Evolutionary conservation across 192 early-diverging fungal genomes (phyloP), one percentile per base, ranked within the genome.

Genomic region (Phycomyces nitens): DNA sequence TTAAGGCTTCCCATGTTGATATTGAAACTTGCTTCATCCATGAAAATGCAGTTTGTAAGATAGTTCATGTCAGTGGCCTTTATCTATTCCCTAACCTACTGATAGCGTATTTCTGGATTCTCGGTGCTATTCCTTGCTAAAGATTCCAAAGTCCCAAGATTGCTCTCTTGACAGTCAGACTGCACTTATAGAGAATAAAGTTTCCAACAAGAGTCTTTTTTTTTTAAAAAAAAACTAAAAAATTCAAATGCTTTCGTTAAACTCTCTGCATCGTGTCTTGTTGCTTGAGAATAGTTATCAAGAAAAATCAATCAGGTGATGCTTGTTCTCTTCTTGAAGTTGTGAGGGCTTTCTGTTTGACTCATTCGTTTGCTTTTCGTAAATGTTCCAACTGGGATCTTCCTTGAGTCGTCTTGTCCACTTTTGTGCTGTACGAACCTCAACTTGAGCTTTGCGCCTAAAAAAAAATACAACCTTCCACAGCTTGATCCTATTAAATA

Each of bases 11-110:
- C 41, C 60, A 73, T 68, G 24, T 73, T 66, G 60, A 73, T 59
- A 39, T 68, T 73, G 62, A 73, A 73, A 21, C 61, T 62, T 24
- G 66, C 57, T 56, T 73, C 72, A 56, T 73, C 66, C 23, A 68
- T 58, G 60, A 65, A 68, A 27, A 68, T 26, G 43, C 58, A 64
- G 58, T 61, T 66, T 0, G 11, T 0, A 0, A 58, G 41, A 44
- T 47, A 58, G 14, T 10, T 26, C 57, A 58, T 58, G 11, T 58
- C 57, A 1, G 57, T 44, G 8, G 2, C 14, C 1, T 44, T 2
- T 5, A 22, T 22, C 41, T 21, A 58, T 58, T 58, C 23, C 8
- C 43, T 42, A 22, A 22, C 22, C 41, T 40, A 44, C 0, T 44
- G 3, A 24, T 58, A 44, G 21, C 42, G 20, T 2, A 22, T 44